Base-by-base conservation (phyloP, 2,329 filamentous ascomycete species). In the Aspergillus japonicus region DNA sequence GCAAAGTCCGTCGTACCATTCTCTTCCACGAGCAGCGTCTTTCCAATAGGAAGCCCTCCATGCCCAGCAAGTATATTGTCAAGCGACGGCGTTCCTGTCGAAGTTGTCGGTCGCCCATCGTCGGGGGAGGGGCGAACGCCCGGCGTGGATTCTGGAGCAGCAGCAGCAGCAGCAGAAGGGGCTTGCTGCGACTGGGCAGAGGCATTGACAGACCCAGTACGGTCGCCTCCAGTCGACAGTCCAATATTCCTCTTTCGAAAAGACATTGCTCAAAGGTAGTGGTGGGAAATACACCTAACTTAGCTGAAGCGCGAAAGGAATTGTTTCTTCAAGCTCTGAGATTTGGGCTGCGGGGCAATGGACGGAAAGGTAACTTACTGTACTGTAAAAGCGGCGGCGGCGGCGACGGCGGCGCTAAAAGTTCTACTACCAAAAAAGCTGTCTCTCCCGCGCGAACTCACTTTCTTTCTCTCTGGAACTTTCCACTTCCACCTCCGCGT, bases 1-100 rank as follows among this genome's bases (percentile, higher is more conserved):
- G 91, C 88, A 78, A 96, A 99, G 74, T 99, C 95, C 0, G 95
- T 99, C 0, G 94, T 96, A 0, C 94, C 94, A 59, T 87, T 89
- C 70, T 99, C 95, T 71, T 94, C 91, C 33, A 97, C 80, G 5
- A 99, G 78, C 1, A 98, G 72, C 0, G 88, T 90, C 19, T 86
- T 91, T 0, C 95, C 95, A 6, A 98, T 81, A 0, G 91, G 87
- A 4, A 98, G 81, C 0, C 95, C 95, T 4, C 88, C 85, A 78
- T 98, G 94, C 0, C 94, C 92, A 47, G 92, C 92, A 1, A 99
- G 81, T 19, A 96, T 82, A 60, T 86, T 86, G 71, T 99, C 95
- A 47, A 99, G 80, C 19, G 92, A 96, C 3, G 87, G 83, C 0
- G 92, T 94, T 23, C 95, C 95, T 0, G 95, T 98, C 0, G 95